Percentiles rank a stretch among this genome's conserved stretches.
Evolutionary conservation across 2,329 filamentous ascomycete species (phyloP).

Genomic region (Coniochaeta hoffmannii): DNA sequence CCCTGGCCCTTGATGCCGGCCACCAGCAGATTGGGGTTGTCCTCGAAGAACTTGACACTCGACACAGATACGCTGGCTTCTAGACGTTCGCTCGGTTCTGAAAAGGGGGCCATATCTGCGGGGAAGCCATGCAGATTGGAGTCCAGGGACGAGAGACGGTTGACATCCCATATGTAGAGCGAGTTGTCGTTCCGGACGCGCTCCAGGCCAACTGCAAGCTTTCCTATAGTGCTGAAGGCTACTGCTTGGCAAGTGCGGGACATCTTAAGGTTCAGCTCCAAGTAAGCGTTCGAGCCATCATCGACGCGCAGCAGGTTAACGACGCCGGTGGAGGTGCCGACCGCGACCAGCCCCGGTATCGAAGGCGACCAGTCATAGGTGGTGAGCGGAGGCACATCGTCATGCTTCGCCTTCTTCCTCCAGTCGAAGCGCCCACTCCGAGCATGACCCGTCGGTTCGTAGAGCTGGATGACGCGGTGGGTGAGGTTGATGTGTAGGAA

Average conservation of each 20-base stretch:
- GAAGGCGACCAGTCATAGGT: slow-evolving; percentile 61
- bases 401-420: slow-evolving; percentile 48
- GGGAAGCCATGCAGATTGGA: slow-evolving; percentile 39
- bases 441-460: slow-evolving; percentile 53
- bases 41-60: slow-evolving; percentile 74
- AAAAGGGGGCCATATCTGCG: slow-evolving; percentile 36
- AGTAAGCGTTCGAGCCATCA: slow-evolving; percentile 56
- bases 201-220: slow-evolving; percentile 72
- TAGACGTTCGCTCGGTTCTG: slow-evolving; percentile 50
- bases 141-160: slow-evolving; percentile 46
- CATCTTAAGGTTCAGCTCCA: slow-evolving; percentile 65
- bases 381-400: slow-evolving; percentile 56
- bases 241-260: slow-evolving; percentile 75
- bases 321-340: slow-evolving; percentile 68
- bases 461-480: slow-evolving; percentile 55
- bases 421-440: slow-evolving; percentile 51
- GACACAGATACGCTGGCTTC: slow-evolving; percentile 69
- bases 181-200: slow-evolving; percentile 75
- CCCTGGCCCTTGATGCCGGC: slow-evolving; percentile 70
- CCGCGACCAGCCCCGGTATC: slow-evolving; percentile 59
- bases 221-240: slow-evolving; percentile 64
- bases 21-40: slow-evolving; percentile 67
- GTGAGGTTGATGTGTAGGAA: slow-evolving; percentile 61
- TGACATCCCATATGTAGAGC: slow-evolving; percentile 76
- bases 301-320: slow-evolving; percentile 69